A percentile compares a stretch with the other conserved stretches of the same genome.
These are phyloP conservation scores for Auricularia cornea DNA, from an alignment of 768 basidiomycete species.

Conservation along the genomic window DNA sequence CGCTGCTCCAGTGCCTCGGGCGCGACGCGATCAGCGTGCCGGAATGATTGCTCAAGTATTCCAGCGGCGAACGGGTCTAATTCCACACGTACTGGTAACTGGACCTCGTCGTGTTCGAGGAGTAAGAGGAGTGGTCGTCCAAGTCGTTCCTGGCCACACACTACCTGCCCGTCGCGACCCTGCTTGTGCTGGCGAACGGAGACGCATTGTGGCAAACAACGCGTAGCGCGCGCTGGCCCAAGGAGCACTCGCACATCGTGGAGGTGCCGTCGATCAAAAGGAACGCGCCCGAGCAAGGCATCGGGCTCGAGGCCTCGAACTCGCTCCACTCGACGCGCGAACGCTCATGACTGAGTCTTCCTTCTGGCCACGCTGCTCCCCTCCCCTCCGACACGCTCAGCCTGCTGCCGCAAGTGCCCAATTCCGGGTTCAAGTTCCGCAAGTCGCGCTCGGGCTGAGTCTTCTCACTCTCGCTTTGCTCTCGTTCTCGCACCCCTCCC, in stretches of 20 bases:
- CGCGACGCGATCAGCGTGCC: neutral
- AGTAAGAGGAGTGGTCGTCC: constrained; percentile 83
- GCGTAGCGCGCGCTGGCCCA: constrained; percentile 55
- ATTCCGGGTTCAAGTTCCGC: no score
- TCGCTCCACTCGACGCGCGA: constrained; percentile 56
- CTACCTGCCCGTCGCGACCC: constrained; percentile 47
- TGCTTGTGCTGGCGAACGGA: constrained; percentile 92
- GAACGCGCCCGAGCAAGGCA: constrained; percentile 55
- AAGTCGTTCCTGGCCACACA: constrained; percentile 94
- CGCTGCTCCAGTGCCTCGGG: constrained; percentile 1
- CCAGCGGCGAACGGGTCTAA: constrained; percentile 43
- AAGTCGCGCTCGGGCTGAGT: no score
- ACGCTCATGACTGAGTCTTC: no score
- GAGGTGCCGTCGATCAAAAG: constrained; percentile 47
- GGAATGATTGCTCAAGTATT: neutral
- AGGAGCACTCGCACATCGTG: constrained; percentile 61
- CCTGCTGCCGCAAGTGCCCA: no score
- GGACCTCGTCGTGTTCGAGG: constrained; percentile 73
- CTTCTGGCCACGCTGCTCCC: no score
- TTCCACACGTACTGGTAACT: constrained; percentile 94
- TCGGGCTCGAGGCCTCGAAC: constrained; percentile 59
- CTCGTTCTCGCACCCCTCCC: no score
- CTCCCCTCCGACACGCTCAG: no score
- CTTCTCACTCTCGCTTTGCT: no score
- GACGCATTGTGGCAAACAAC: constrained; percentile 45